Base-by-base conservation (phyloP, 106 monocot species). In the Vanilla planifolia region DNA sequence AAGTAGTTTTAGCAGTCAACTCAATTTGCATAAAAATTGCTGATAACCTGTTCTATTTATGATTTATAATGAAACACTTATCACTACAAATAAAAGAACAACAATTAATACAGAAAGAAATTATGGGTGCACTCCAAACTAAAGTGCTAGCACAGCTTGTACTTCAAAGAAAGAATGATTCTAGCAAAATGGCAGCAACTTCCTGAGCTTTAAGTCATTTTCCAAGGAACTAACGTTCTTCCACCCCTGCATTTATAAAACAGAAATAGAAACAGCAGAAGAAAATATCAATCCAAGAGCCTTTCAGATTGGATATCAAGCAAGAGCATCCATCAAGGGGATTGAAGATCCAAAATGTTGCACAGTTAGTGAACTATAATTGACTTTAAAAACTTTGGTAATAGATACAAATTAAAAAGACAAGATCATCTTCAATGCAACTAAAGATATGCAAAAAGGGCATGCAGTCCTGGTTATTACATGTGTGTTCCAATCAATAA, bases 401-500 rank as follows among this genome's bases (percentile, higher is more conserved):
- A n/a, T n/a, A n/a, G n/a, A n/a, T n/a, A n/a, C n/a, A n/a, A n/a
- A n/a, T n/a, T n/a, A n/a, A n/a, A n/a, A n/a, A n/a, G n/a, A n/a
- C n/a, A n/a, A n/a, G n/a, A n/a, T n/a, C n/a, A n/a, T n/a, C n/a
- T n/a, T n/a, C n/a, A n/a, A n/a, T n/a, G n/a, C n/a, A n/a, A n/a
- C n/a, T n/a, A 37, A 10, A 37, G 10, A 37, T 37, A 37, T 20
- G 8, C 19, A 21, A 11, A 57, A 35, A 20, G 35, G 0, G 11
- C 33, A 20, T 34, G 6, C 10, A 9, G 20, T 2, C 35, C 4
- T 10, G 57, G 7, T 51, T 17, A 71, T 80, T 85, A 95, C 95
- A 70, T 79, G 71, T 10, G 55, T 60, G 48, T 95, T 95, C 85
- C 85, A 95, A 52, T 83, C 79, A 69, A 95, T 81, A 25, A 30